A percentile compares a stretch with the other conserved stretches of the same genome.
These are phyloP conservation scores for Suhomyces terraborum DNA, from an alignment of 1,139 yeast genomes.

Conservation along the genomic window DNA sequence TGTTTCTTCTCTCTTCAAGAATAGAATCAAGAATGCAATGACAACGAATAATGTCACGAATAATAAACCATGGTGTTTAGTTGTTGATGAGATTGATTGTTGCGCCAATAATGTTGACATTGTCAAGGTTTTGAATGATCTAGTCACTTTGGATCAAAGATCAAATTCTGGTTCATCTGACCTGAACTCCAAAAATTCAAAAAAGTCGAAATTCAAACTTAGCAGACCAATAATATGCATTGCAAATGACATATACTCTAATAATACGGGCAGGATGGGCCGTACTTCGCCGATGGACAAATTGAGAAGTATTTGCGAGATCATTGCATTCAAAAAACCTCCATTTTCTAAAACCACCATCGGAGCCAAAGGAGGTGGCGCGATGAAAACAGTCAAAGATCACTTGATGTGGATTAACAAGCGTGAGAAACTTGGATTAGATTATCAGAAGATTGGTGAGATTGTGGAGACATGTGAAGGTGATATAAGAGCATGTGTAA, in stretches of 20 bases:
- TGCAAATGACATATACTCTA: constrained; percentile 82
- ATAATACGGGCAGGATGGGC: constrained; percentile 30
- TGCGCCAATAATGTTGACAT: constrained; percentile 77
- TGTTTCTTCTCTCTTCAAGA: constrained; percentile 29
- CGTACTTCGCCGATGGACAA: constrained; percentile 57
- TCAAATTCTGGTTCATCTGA: constrained; percentile 35
- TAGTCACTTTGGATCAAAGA: constrained; percentile 59
- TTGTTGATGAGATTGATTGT: constrained; percentile 92
- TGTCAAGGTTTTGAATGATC: constrained; percentile 63
- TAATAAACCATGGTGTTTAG: constrained; percentile 69
- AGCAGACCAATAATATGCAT: constrained; percentile 88
- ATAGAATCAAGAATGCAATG: constrained; percentile 68
- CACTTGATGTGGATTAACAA: constrained; percentile 36
- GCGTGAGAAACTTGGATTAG: constrained; percentile 35
- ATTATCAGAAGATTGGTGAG: constrained; percentile 43
- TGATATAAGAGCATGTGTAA: constrained; percentile 84
- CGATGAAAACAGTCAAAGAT: constrained; percentile 44
- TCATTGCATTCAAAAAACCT: constrained; percentile 66
- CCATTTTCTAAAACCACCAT: constrained; percentile 44
- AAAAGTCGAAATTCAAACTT: constrained; percentile 43
- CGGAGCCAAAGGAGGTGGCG: constrained; percentile 37
- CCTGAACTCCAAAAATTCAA: constrained; percentile 20
- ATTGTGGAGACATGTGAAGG: constrained; percentile 75
- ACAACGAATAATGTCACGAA: constrained; percentile 61
- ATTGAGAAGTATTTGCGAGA: constrained; percentile 71